A percentile compares a stretch with the other conserved stretches of the same genome.
These are phyloP conservation scores for Serpula lacrymans DNA, from an alignment of 768 basidiomycete genomes.

Conservation along the genomic window DNA sequence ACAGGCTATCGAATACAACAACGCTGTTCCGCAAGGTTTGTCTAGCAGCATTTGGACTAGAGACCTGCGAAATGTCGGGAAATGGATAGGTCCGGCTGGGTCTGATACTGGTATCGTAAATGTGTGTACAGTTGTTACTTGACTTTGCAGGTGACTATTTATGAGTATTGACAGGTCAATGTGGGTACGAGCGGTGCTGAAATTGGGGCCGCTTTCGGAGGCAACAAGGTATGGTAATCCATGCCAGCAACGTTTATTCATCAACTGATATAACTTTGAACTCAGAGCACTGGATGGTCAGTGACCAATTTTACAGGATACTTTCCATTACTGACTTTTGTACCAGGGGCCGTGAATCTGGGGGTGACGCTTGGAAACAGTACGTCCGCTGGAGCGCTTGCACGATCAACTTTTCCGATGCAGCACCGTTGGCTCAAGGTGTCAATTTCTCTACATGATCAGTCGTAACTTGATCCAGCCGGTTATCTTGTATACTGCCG, in stretches of 20 bases:
- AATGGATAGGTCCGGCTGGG: slow-evolving; percentile 89
- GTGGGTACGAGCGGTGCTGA: slow-evolving; percentile 68
- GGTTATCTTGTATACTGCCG: too few relatives aligned
- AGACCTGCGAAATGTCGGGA: slow-evolving; percentile 78
- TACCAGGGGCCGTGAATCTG: slow-evolving; percentile 88
- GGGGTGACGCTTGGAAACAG: slow-evolving; percentile 99
- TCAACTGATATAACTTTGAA: slow-evolving; percentile 12
- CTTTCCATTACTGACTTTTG: slow-evolving; percentile 20
- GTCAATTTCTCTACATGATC: slow-evolving; percentile 68
- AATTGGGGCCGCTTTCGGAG: slow-evolving; percentile 88
- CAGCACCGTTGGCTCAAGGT: slow-evolving; percentile 89
- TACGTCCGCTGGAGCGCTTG: slow-evolving; percentile 91
- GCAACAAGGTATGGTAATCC: slow-evolving; percentile 67
- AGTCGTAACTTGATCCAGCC: slow-evolving; percentile 2
- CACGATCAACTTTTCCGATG: slow-evolving; percentile 90
- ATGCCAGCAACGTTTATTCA: slow-evolving; percentile 10
- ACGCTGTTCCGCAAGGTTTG: slow-evolving; percentile 86
- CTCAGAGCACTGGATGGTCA: slow-evolving; percentile 80
- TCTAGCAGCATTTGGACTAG: slow-evolving; percentile 91
- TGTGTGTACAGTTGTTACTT: slow-evolving; percentile 40
- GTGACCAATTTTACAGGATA: slow-evolving; percentile 21
- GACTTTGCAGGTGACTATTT: slow-evolving; percentile 4
- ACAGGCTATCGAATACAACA: slow-evolving; percentile 87
- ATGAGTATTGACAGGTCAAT: slow-evolving; percentile 48
- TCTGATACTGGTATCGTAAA: slow-evolving; percentile 93